Conservation (phyloP, 306 rosid genomes). For the Dicorynia guianensis region DNA sequence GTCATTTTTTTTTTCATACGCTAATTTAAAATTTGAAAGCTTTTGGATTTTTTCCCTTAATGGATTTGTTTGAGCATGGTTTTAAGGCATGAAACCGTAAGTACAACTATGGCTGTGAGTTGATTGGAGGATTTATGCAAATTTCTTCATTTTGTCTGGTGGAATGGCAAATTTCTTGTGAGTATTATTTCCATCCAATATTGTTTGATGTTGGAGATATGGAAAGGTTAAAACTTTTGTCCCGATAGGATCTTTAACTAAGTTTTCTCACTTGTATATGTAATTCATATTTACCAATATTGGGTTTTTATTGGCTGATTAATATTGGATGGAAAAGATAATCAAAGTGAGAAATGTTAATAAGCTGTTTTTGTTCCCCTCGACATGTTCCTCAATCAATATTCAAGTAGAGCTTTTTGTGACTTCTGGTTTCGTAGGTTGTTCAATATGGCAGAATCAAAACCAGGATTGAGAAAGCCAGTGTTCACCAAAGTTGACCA, state of each 20-base stretch:
- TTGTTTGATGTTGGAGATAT: neutral
- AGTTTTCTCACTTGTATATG: conserved; percentile 8
- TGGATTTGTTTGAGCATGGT: neutral
- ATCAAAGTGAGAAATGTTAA: neutral
- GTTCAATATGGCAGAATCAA: conserved; percentile 76
- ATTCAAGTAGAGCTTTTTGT: neutral
- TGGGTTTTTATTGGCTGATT: neutral
- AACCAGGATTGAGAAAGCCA: conserved; percentile 89
- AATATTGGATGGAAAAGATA: neutral
- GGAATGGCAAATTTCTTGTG: neutral
- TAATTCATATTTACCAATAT: neutral
- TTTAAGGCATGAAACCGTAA: neutral
- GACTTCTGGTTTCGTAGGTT: conserved; percentile 45
- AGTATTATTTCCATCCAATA: neutral
- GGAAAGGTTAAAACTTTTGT: neutral
- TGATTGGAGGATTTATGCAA: neutral
- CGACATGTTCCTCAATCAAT: neutral
- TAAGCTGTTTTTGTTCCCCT: conserved; percentile 7
- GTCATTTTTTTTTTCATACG: neutral
- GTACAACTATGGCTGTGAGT: neutral
- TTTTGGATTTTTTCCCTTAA: neutral
- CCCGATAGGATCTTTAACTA: neutral
- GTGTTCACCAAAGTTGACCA: conserved; percentile 88
- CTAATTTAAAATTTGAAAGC: neutral
- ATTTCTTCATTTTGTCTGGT: neutral